Conservation (phyloP, 305 asterid species). For the Solanum hybrid region DNA sequence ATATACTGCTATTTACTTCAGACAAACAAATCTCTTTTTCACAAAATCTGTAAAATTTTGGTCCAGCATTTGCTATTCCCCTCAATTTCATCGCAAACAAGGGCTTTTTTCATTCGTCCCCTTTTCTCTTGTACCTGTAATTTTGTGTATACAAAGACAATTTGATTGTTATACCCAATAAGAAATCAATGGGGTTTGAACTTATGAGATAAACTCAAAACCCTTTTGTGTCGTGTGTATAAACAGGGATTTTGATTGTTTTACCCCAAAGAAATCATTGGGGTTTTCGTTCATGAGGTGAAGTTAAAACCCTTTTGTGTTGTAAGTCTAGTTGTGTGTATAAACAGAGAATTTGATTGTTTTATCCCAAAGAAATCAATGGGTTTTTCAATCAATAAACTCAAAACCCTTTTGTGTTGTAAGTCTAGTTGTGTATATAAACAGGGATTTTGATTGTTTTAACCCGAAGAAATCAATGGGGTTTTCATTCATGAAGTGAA, state of each 20-base stretch:
- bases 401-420: background rate
- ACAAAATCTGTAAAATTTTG: background rate
- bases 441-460: background rate
- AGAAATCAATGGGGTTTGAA: slow-evolving; percentile 2
- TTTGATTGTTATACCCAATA: background rate
- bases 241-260: background rate
- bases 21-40: slow-evolving; percentile 22
- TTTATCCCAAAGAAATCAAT: background rate
- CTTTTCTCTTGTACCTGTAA: background rate
- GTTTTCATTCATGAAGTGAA: background rate
- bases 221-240: background rate
- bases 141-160: background rate
- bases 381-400: background rate
- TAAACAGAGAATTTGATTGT: background rate
- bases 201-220: background rate
- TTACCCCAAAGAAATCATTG: background rate
- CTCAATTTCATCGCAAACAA: slow-evolving; percentile 12
- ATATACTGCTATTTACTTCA: background rate
- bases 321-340: background rate
- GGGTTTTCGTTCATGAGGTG: background rate
- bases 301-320: background rate
- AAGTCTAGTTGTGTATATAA: background rate
- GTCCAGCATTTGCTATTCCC: background rate
- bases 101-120: background rate
- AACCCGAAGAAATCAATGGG: background rate